Conservation (phyloP, 305 asterid species). For the Solanum hybrid region DNA sequence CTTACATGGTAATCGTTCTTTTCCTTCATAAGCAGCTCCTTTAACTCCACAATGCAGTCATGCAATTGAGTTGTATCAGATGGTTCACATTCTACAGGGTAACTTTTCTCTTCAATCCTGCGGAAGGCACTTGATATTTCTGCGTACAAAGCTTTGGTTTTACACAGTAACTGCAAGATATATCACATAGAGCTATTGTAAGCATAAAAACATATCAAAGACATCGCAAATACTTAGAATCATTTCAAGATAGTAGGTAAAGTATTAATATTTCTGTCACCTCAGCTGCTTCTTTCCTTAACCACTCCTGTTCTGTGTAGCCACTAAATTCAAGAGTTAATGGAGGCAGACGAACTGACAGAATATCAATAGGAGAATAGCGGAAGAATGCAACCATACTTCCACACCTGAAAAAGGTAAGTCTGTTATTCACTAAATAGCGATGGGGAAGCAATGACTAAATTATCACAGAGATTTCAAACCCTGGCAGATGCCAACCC, state of each 20-base stretch:
- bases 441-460: neutral
- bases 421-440: neutral
- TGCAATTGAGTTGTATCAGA: slow-evolving; percentile 45
- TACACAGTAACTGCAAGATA: slow-evolving; percentile 45
- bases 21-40: slow-evolving; percentile 48
- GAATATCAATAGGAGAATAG: slow-evolving; percentile 75
- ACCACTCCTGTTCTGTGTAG: slow-evolving; percentile 55
- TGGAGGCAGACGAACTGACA: slow-evolving; percentile 80
- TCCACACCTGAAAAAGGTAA: slow-evolving; percentile 50
- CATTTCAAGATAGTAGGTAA: neutral
- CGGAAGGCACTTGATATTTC: slow-evolving; percentile 54
- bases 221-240: neutral
- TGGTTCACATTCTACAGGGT: slow-evolving; percentile 34
- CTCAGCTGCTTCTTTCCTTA: slow-evolving; percentile 64
- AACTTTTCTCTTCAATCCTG: slow-evolving; percentile 37
- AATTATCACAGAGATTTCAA: neutral
- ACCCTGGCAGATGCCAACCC: neutral
- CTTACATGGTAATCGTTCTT: slow-evolving; percentile 48
- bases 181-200: slow-evolving; percentile 1
- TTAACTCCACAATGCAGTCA: slow-evolving; percentile 42
- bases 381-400: slow-evolving; percentile 84
- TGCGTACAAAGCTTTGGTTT: slow-evolving; percentile 50
- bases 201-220: neutral
- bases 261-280: slow-evolving; percentile 24
- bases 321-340: slow-evolving; percentile 62